Conservation (phyloP, 1,139 yeast genomes). For the Kodamaea derodonti region DNA sequence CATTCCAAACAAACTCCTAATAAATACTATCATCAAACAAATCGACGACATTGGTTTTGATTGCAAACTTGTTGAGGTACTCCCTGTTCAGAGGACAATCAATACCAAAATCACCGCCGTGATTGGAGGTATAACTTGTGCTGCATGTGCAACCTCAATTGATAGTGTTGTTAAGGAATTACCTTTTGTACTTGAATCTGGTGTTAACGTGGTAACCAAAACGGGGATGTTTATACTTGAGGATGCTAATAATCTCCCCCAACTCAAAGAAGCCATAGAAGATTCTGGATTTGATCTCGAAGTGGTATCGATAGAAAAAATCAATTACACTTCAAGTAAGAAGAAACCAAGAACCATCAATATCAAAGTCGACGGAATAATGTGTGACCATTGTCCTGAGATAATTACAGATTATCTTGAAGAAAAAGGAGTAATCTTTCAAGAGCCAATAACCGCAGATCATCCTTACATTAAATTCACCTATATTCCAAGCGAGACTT, state of each 20-base stretch:
- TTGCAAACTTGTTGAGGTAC: slow-evolving; percentile 53
- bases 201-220: slow-evolving; percentile 57
- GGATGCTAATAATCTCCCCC: slow-evolving; percentile 27
- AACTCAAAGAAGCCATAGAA: slow-evolving; percentile 49
- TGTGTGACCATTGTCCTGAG: slow-evolving; percentile 66
- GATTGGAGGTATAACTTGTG: slow-evolving; percentile 74
- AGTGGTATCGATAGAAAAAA: slow-evolving; percentile 31
- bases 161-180: slow-evolving; percentile 45
- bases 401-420: slow-evolving; percentile 46
- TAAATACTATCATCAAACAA: slow-evolving; percentile 44
- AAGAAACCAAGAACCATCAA: slow-evolving; percentile 52
- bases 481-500: slow-evolving; percentile 55
- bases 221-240: slow-evolving; percentile 58
- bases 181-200: slow-evolving; percentile 51
- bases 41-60: slow-evolving; percentile 57
- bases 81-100: slow-evolving; percentile 50
- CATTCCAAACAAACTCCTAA: slow-evolving; percentile 48
- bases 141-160: slow-evolving; percentile 63
- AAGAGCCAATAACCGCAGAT: slow-evolving; percentile 51
- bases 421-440: slow-evolving; percentile 54
- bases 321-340: slow-evolving; percentile 45
- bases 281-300: slow-evolving; percentile 66
- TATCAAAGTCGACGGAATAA: slow-evolving; percentile 64
- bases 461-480: slow-evolving; percentile 61
- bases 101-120: slow-evolving; percentile 54